phyloP scores from a whole-genome alignment of 2,329 filamentous ascomycete genomes.

The Trichoderma guizhouense region DNA sequence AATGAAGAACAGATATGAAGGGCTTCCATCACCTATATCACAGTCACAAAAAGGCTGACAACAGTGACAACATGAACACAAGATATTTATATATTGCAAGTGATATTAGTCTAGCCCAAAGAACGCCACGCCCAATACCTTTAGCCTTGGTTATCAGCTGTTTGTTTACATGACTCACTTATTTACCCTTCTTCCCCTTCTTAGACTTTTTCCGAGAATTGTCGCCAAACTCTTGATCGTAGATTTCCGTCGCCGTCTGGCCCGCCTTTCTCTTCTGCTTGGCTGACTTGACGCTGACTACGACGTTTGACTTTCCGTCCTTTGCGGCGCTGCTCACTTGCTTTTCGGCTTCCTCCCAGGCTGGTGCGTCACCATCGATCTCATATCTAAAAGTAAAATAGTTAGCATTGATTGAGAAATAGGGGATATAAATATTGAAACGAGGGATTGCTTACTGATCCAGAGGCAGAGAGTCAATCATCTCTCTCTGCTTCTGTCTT shows the following conservation, averaged over 20 bases:
- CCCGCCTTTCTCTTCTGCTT: slow-evolving; percentile 74
- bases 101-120: slow-evolving; percentile 4
- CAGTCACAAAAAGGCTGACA: no score
- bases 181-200: slow-evolving; percentile 34
- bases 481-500: slow-evolving; percentile 74
- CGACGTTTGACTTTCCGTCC: slow-evolving; percentile 55
- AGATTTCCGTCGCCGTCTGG: slow-evolving; percentile 59
- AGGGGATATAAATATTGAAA: background rate
- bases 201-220: slow-evolving; percentile 57
- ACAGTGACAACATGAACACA: background rate
- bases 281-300: slow-evolving; percentile 77
- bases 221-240: slow-evolving; percentile 57
- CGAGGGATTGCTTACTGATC: slow-evolving; percentile 52
- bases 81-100: background rate
- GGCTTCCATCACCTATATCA: no score
- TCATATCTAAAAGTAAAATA: slow-evolving; percentile 51
- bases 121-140: slow-evolving; percentile 13
- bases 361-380: slow-evolving; percentile 58
- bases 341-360: slow-evolving; percentile 70
- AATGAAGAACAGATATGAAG: background rate
- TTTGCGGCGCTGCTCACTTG: slow-evolving; percentile 60
- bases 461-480: slow-evolving; percentile 87
- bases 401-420: background rate
- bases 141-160: background rate
- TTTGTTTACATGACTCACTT: background rate